Base-by-base conservation (phyloP, 208 protist species). In the Crithidia sp. region DNA sequence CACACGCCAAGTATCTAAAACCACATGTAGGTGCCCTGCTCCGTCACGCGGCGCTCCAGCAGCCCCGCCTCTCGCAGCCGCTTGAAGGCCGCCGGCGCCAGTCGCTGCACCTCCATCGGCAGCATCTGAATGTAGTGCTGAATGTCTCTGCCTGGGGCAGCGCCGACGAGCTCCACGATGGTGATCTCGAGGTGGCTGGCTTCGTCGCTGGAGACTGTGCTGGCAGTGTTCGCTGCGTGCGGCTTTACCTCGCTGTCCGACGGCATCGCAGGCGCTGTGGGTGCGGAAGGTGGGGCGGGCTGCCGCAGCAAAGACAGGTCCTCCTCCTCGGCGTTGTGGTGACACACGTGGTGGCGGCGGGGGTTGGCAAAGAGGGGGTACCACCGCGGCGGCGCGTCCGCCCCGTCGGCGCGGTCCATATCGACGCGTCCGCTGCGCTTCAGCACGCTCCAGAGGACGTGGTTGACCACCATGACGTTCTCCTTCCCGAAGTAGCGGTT, bases 401-500 rank as follows among this genome's bases (percentile, higher is more conserved):
- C 41, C 17, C 85, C 86, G 54, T 89, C 88, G 12, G 79, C 80
- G 76, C 92, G 86, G 65, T 94, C 87, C 61, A 91, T 74, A 4
- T 82, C 82, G 6, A 96, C 88, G 72, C 93, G 89, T 19, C 90
- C 90, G 73, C 83, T 65, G 4, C 84, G 76, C 79, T 96, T 96
- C 71, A 96, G 72, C 44, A 95, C 81, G 16, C 74, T 71, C 90
- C 92, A 96, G 41, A 95, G 81, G 12, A 92, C 49, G 62, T 91
- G 88, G 56, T 88, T 88, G 37, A 96, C 76, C 63, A 83, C 74
- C 83, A 88, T 92, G 10, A 75, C 64, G 13, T 82, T 83, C 7
- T 90, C 85, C 9, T 71, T 78, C 39, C 64, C 87, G 75, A 93
- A 96, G 74, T 96, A 96, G 57, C 92, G 87, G 57, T 94, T 96